phyloP scores from a whole-genome alignment of 768 basidiomycete genomes.

The Macrolepiota dolichaula region DNA sequence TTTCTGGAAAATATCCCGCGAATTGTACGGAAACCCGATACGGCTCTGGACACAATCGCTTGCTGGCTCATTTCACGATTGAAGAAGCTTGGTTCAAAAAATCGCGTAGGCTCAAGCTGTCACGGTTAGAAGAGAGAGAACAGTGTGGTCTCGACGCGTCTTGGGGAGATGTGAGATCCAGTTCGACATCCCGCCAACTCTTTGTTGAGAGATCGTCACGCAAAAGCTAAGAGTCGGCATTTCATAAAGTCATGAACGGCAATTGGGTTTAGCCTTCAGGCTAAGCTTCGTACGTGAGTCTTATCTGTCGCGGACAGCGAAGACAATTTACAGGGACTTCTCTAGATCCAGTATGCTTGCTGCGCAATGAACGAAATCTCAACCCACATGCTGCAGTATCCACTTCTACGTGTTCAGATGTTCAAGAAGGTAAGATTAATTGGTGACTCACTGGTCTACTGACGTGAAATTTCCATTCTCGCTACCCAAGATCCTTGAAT shows the following conservation, averaged over 20 bases:
- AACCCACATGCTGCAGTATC: background rate
- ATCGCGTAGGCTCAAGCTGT: background rate
- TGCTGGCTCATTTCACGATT: background rate
- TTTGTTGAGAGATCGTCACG: slow-evolving; percentile 5
- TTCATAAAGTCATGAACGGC: background rate
- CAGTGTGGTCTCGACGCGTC: background rate
- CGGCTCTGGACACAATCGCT: background rate
- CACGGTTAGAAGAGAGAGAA: background rate
- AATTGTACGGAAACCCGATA: background rate
- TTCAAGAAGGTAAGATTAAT: background rate
- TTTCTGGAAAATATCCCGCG: background rate
- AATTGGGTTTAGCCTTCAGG: background rate
- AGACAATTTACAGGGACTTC: background rate
- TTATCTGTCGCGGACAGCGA: background rate
- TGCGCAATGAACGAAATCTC: slow-evolving; percentile 5
- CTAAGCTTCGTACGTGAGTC: background rate
- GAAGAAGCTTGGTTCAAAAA: background rate
- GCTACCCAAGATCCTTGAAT: background rate
- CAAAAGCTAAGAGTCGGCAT: background rate
- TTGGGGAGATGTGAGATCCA: slow-evolving; percentile 2
- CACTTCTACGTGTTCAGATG: background rate
- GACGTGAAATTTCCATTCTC: background rate
- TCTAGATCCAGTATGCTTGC: slow-evolving; percentile 2
- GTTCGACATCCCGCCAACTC: too few species aligned
- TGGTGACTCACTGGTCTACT: background rate